phyloP scores from a whole-genome alignment of 2,329 filamentous ascomycete species.

The Sporothrix dimorphospora region DNA sequence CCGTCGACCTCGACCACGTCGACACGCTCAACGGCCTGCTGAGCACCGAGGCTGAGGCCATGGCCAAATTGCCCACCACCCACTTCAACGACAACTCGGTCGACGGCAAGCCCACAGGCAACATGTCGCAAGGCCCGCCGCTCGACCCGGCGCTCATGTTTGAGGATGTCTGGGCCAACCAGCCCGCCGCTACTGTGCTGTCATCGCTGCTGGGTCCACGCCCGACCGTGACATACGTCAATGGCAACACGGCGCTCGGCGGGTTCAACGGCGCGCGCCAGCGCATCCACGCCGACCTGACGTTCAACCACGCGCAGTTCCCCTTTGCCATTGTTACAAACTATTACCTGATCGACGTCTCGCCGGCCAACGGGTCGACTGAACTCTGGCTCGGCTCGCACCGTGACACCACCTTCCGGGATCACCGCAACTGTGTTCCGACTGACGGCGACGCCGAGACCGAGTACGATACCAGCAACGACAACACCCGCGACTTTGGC shows the following conservation, averaged over 20 bases:
- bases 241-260: slow-evolving; percentile 27
- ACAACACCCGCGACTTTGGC: slow-evolving; percentile 26
- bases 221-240: background rate
- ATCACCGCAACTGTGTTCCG: slow-evolving; percentile 31
- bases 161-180: slow-evolving; percentile 14
- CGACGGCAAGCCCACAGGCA: slow-evolving; percentile 12
- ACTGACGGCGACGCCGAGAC: slow-evolving; percentile 29
- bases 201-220: background rate
- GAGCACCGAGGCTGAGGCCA: background rate
- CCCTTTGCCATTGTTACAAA: slow-evolving; percentile 53
- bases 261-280: slow-evolving; percentile 38
- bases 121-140: slow-evolving; percentile 13
- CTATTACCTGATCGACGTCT: slow-evolving; percentile 50
- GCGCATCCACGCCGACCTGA: slow-evolving; percentile 48
- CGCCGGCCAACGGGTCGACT: slow-evolving; percentile 51
- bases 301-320: slow-evolving; percentile 45
- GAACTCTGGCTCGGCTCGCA: slow-evolving; percentile 57
- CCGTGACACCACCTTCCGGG: slow-evolving; percentile 30
- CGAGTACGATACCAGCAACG: background rate
- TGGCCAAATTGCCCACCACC: background rate
- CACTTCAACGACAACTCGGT: slow-evolving; percentile 16
- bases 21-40: slow-evolving; percentile 12
- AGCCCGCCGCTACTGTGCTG: background rate
- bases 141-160: background rate
- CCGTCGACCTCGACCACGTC: background rate